Conservation (phyloP, 2,329 filamentous ascomycete genomes). For the Colletotrichum noveboracense region DNA sequence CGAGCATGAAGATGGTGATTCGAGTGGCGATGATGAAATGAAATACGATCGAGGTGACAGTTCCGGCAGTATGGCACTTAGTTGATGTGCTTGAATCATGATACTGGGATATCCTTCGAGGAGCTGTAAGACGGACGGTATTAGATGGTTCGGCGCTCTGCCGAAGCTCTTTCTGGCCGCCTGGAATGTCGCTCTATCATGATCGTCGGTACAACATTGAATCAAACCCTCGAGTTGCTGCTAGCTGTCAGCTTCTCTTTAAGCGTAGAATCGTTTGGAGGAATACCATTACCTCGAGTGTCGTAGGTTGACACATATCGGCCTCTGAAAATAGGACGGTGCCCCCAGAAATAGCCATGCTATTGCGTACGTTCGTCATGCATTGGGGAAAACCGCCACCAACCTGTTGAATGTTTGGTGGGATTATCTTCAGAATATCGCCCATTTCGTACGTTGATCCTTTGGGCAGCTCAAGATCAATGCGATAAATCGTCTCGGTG, state of each 20-base stretch:
- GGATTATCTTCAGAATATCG: not conserved
- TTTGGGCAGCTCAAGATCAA: not conserved
- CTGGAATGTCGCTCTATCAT: not conserved
- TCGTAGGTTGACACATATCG: not conserved
- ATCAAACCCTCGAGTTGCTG: not conserved
- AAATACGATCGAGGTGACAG: not conserved
- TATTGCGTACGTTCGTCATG: not conserved
- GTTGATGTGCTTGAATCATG: fast-evolving
- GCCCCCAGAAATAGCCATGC: not conserved
- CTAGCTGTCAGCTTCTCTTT: not conserved
- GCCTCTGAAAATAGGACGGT: not conserved
- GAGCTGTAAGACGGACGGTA: not conserved
- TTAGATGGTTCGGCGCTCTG: not conserved
- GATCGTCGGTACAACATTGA: fast-evolving
- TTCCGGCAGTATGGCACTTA: not conserved
- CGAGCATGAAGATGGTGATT: not conserved
- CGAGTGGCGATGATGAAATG: not conserved
- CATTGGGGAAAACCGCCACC: fast-evolving
- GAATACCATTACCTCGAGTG: not conserved
- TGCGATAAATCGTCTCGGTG: fast-evolving
- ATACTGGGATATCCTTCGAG: not conserved
- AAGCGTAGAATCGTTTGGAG: not conserved
- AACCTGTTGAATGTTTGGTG: not conserved
- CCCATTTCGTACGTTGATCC: not conserved
- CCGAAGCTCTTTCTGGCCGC: not conserved